Evolutionary conservation across 768 basidiomycete species (phyloP), one percentile per base, ranked within the genome.

Genomic region (Tulasnella sp.): DNA sequence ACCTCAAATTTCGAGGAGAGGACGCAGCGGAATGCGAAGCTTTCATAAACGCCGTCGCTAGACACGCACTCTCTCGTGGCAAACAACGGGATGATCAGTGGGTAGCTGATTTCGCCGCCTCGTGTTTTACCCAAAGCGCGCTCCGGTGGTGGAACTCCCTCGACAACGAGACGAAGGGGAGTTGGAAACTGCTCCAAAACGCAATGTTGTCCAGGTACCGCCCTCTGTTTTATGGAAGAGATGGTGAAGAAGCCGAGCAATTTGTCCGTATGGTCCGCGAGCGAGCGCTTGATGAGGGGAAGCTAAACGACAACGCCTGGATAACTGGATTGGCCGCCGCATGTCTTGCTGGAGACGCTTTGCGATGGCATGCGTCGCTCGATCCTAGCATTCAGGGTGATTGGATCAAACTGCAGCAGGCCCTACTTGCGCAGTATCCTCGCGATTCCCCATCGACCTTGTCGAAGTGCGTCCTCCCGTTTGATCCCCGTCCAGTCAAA

Each of bases 61-160:
- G 56, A 58, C 12, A 58, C n/a, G 31, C 24, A n/a, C n/a, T 81
- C 81, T 12, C 83, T n/a, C 2, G 8, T 9, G 56, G 56, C 24
- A 58, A 58, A n/a, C 56, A n/a, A 27, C n/a, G 24, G 8, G 56
- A 58, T n/a, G 56, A 58, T 31, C 56, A 31, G 9, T 27, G 56
- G 56, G 56, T 58, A 27, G 56, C 56, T 16, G n/a, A 58, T 9
- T 58, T 58, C 27, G 56, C 56, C 24, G n/a, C 24, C n/a, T 58
- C 56, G 24, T 58, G 56, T n/a, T 58, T 27, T n/a, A 58, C 56
- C 1, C 56, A 31, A 7, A 31, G 27, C 56, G 56, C 56, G 5
- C 10, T 58, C n/a, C 24, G 56, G 31, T 58, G 56, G 56, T 58
- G 56, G 56, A n/a, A n/a, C 56, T 10, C 24, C 31, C 56, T 58